Evolutionary conservation across 441 rosid genomes (phyloP).

Genomic region (Populus hybrid): DNA sequence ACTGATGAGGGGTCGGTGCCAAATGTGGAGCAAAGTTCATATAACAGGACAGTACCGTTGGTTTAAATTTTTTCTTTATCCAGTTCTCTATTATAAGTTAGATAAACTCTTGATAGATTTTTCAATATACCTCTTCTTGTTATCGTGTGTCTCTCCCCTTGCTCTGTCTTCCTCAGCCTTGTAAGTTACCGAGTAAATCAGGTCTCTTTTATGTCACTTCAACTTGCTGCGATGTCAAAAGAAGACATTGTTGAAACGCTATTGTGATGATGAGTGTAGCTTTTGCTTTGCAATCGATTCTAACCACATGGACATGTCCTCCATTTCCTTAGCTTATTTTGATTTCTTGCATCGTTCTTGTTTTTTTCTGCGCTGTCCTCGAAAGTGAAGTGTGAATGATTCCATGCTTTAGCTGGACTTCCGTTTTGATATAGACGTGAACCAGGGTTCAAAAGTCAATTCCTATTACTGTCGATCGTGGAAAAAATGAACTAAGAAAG

Average conservation of each 20-base stretch:
- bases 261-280: not conserved
- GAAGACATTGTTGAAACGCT: not conserved
- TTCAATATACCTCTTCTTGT: too few species aligned
- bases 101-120: too few species aligned
- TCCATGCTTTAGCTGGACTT: not conserved
- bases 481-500: not conserved
- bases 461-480: not conserved
- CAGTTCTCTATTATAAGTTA: not conserved
- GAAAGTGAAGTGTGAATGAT: not conserved
- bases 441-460: not conserved
- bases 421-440: not conserved
- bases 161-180: not conserved
- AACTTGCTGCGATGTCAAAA: not conserved
- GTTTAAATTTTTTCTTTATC: constrained; percentile 4
- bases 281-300: not conserved
- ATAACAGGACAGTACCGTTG: constrained; percentile 22
- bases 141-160: not conserved
- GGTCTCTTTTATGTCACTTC: not conserved
- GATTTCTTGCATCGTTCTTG: not conserved
- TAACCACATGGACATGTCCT: not conserved
- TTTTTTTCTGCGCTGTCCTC: not conserved
- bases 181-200: too few species aligned
- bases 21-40: constrained; percentile 19
- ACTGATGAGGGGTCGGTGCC: constrained; percentile 13
- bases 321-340: not conserved